Evolutionary conservation across 345 rosid genomes (phyloP), one percentile per base, ranked within the genome.

Genomic region (Acer campestre): DNA sequence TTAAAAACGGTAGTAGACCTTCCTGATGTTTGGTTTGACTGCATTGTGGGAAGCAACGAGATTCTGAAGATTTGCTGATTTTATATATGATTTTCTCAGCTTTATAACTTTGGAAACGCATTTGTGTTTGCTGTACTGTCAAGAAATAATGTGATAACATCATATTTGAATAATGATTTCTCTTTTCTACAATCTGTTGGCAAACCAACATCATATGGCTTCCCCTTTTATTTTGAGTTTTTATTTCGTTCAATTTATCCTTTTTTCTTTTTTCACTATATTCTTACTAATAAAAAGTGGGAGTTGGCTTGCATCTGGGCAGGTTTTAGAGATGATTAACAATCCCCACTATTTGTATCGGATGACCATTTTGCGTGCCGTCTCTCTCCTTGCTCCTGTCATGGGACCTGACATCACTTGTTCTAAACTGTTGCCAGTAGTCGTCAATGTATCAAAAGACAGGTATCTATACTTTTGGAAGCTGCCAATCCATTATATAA

Each of bases 331-430:
- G 78, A 88, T 92, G 97, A 79, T 86, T 38, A 91, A 63, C 80
- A 88, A 89, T 80, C 86, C 96, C 6, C 97, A 93, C 77, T 95
- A 95, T 83, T 82, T 95, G 73, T 92, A 95, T 80, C 92, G 98
- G 56, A 93, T 95, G 96, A 95, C 97, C 68, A 85, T 93, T 81
- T 81, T 95, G 27, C 92, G 81, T 31, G 90, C 97, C 53, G 46
- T 90, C 63, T 91, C 98, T 70, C 92, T 95, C 31, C 91, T 95
- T 74, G 98, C 97, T 53, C 94, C 99, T 71, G 94, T 95, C 17
- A 85, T 92, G 93, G 96, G 97, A 53, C 78, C 94, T 14, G 99
- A 95, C 78, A 92, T 95, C 79, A 93, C 98, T 6, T 89, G 93
- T 83, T 87, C 98, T 11, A 88, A 89, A 77, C 89, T 93, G 79